A percentile compares a stretch with the other conserved stretches of the same genome.
These are phyloP conservation scores for Gliomastix tumulicola DNA, from an alignment of 2,329 filamentous ascomycete species.

Conservation along the genomic window DNA sequence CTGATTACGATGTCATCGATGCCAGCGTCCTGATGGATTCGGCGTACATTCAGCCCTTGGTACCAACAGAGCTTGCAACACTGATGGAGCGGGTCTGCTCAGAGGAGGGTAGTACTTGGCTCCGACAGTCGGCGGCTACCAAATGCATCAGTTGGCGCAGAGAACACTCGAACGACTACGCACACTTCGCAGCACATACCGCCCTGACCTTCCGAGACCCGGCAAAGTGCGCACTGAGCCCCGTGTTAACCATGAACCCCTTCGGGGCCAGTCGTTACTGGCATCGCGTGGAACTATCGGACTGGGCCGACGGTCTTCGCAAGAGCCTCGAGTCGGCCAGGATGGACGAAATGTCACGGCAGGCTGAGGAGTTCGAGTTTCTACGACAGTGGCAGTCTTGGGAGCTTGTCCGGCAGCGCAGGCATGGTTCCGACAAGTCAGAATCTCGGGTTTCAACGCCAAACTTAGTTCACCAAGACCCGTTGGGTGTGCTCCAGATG, in stretches of 20 bases:
- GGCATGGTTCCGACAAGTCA: too few relatives aligned
- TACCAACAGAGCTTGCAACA: slow-evolving; percentile 63
- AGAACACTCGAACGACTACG: slow-evolving; percentile 7
- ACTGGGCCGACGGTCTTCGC: slow-evolving; percentile 27
- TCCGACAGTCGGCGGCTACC: slow-evolving; percentile 75
- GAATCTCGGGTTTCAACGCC: too few relatives aligned
- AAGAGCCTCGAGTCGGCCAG: slow-evolving; percentile 25
- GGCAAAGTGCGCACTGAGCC: slow-evolving; percentile 3
- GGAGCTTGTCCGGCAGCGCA: not conserved
- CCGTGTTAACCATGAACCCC: slow-evolving; percentile 7
- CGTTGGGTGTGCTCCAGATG: slow-evolving; percentile 68
- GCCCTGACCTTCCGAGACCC: slow-evolving; percentile 8
- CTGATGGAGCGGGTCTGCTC: slow-evolving; percentile 74
- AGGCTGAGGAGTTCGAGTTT: not conserved
- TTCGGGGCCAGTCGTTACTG: slow-evolving; percentile 14
- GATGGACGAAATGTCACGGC: not conserved
- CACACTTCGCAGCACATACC: too few relatives aligned
- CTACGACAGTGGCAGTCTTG: not conserved
- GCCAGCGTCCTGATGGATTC: slow-evolving; percentile 90
- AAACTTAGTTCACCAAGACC: slow-evolving; percentile 52
- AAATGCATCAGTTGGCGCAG: slow-evolving; percentile 71
- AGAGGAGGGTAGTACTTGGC: slow-evolving; percentile 68
- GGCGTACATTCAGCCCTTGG: slow-evolving; percentile 77
- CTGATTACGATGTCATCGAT: slow-evolving; percentile 80
- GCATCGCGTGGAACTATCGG: slow-evolving; percentile 22